A percentile compares a stretch with the other conserved stretches of the same genome.
Evolutionary conservation across 2,329 filamentous ascomycete species (phyloP).

Genomic region (Fusarium torulosum): DNA sequence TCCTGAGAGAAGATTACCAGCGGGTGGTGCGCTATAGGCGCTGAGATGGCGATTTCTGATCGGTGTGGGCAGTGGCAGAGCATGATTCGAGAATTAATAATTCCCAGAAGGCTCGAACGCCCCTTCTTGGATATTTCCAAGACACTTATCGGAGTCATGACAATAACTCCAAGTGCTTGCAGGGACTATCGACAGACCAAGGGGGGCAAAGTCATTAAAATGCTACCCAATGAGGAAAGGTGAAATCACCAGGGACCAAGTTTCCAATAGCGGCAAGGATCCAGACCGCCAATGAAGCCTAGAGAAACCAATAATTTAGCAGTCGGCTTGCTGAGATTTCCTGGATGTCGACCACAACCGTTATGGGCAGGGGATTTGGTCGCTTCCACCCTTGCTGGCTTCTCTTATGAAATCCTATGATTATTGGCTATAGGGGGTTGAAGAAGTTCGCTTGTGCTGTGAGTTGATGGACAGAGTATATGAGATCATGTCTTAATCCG

Average conservation of each 20-base stretch:
- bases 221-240: conserved; percentile 34
- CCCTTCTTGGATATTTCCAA: conserved; percentile 22
- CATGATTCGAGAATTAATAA: conserved; percentile 15
- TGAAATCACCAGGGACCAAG: conserved; percentile 9
- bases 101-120: conserved; percentile 27
- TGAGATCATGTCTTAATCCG: background rate
- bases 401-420: background rate
- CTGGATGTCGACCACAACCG: conserved; percentile 19
- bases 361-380: conserved; percentile 22
- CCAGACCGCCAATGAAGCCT: conserved; percentile 28
- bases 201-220: conserved; percentile 39
- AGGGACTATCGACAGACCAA: conserved; percentile 33
- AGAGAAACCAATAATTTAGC: conserved; percentile 29
- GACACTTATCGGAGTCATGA: conserved; percentile 26
- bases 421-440: conserved; percentile 1
- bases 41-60: conserved; percentile 14
- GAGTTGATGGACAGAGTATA: background rate
- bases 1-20: background rate
- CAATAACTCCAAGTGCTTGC: conserved; percentile 29
- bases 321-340: conserved; percentile 32
- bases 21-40: conserved; percentile 17
- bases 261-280: conserved; percentile 41
- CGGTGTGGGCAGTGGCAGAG: background rate
- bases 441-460: background rate
- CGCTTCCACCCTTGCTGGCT: conserved; percentile 1